Evolutionary conservation across 805 yeast genomes (phyloP).

Genomic region (Candida pseudoglaebosa): DNA sequence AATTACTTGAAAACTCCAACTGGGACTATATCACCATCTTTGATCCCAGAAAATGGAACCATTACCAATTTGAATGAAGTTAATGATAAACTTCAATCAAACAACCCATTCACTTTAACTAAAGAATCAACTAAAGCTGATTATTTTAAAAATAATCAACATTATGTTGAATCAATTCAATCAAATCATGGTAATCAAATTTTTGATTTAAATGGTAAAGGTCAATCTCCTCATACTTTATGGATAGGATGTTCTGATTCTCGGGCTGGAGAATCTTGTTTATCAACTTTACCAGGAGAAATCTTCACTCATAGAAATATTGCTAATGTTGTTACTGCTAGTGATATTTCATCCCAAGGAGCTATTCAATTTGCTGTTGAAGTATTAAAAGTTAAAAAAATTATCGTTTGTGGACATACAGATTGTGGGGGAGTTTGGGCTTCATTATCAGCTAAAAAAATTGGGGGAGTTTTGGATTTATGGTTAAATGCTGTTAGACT

Average conservation of each 20-base stretch:
- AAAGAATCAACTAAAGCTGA: constrained; percentile 48
- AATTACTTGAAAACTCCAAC: constrained; percentile 2
- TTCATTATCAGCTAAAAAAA: constrained; percentile 57
- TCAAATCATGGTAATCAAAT: constrained; percentile 49
- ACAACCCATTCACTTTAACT: constrained; percentile 41
- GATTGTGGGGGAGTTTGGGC: constrained; percentile 95
- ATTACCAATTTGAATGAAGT: not conserved
- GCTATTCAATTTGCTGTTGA: constrained; percentile 87
- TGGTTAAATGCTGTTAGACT: constrained; percentile 71
- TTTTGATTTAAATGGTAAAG: constrained; percentile 64
- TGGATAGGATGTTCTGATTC: constrained; percentile 97
- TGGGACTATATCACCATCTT: constrained; percentile 1
- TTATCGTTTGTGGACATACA: constrained; percentile 89
- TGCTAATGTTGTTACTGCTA: constrained; percentile 70
- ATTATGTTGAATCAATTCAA: constrained; percentile 44
- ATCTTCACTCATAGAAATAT: constrained; percentile 85
- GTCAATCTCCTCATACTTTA: constrained; percentile 88
- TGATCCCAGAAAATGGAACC: not conserved
- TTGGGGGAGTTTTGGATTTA: constrained; percentile 67
- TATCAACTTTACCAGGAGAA: constrained; percentile 85
- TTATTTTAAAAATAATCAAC: constrained; percentile 44
- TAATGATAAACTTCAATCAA: not conserved
- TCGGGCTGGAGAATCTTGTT: constrained; percentile 75
- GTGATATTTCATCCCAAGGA: constrained; percentile 70
- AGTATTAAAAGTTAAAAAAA: constrained; percentile 72